These are phyloP conservation scores for Colletotrichum phormii DNA, from an alignment of 2,329 filamentous ascomycete species.

Conservation along the genomic window DNA sequence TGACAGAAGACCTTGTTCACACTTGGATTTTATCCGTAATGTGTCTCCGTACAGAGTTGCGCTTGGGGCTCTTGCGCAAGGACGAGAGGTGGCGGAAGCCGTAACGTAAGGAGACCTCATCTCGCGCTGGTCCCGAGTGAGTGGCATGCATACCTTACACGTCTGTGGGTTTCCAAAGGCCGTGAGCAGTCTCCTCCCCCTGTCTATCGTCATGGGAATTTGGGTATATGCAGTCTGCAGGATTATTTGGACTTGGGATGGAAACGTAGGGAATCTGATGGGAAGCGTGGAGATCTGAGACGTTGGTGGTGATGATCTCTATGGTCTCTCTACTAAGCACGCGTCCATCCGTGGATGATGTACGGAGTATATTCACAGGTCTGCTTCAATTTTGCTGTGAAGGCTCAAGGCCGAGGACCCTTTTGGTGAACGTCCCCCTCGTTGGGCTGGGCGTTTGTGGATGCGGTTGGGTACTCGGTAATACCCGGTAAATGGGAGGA, in stretches of 20 bases:
- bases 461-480: constrained; percentile 23
- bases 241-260: not conserved
- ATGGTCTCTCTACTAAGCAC: no score
- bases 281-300: no score
- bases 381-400: not conserved
- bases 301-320: no score
- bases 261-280: not conserved
- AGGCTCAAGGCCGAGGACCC: not conserved
- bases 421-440: no score
- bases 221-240: not conserved
- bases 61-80: not conserved
- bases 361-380: not conserved
- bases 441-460: constrained; percentile 18
- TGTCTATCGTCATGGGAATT: not conserved
- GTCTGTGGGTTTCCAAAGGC: constrained; percentile 5
- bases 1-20: no score
- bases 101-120: not conserved
- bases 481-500: constrained; percentile 22
- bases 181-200: not conserved
- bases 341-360: no score
- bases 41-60: not conserved
- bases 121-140: not conserved
- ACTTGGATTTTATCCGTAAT: no score
- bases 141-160: not conserved
- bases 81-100: not conserved